Evolutionary conservation across 2,329 filamentous ascomycete genomes (phyloP).

Genomic region (Stachybotrys echinatus): DNA sequence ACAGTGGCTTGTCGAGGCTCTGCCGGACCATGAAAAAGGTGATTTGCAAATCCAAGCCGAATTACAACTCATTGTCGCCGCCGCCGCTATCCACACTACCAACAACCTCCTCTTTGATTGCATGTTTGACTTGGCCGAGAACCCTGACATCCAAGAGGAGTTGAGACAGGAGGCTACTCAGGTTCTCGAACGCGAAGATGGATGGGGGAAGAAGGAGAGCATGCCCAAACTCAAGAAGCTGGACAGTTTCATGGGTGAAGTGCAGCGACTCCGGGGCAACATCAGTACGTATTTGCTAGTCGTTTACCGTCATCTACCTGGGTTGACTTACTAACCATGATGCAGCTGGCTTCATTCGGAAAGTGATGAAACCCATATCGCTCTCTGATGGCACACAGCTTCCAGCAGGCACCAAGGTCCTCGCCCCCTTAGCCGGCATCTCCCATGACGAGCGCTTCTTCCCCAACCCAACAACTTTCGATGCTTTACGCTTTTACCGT

Average conservation of each 20-base stretch:
- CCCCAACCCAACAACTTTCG: conserved; percentile 35
- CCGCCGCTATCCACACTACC: conserved; percentile 40
- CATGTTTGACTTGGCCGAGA: conserved; percentile 43
- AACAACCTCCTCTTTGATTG: conserved; percentile 40
- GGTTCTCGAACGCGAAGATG: conserved; percentile 33
- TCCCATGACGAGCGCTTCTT: conserved; percentile 35
- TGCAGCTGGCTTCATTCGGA: conserved; percentile 38
- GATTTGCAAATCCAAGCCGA: conserved; percentile 33
- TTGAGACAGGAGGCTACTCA: conserved; percentile 42
- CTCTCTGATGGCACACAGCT: conserved; percentile 39
- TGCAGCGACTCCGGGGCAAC: conserved; percentile 32
- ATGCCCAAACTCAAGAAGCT: conserved; percentile 39
- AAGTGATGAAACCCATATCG: conserved; percentile 37
- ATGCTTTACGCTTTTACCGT: conserved; percentile 44
- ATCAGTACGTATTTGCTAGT: conserved; percentile 30
- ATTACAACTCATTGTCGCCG: conserved; percentile 37
- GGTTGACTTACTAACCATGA: neutral
- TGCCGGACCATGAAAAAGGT: conserved; percentile 31
- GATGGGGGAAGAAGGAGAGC: conserved; percentile 35
- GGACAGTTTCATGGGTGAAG: conserved; percentile 45
- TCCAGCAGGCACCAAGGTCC: conserved; percentile 35
- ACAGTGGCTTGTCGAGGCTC: conserved; percentile 37
- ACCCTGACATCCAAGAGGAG: conserved; percentile 41
- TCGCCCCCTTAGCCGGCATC: conserved; percentile 35
- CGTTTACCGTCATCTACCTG: neutral